Conservation (phyloP, 306 rosid species). For the Myrica gale region DNA sequence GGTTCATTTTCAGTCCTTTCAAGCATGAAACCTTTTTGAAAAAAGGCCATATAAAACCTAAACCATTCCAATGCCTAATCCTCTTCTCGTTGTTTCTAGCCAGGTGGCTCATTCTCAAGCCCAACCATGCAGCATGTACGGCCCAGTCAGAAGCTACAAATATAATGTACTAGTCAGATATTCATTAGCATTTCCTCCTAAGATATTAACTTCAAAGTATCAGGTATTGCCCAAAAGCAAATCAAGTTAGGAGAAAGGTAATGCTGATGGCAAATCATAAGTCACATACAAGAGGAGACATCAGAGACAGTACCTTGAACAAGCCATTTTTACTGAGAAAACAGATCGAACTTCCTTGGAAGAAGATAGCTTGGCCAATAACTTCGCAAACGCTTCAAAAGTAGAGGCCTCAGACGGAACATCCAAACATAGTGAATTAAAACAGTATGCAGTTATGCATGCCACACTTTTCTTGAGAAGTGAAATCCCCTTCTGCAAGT, state of each 20-base stretch:
- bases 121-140: not conserved
- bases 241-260: constrained; percentile 12
- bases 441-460: constrained; percentile 82
- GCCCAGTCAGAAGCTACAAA: not conserved
- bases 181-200: not conserved
- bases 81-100: not conserved
- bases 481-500: constrained; percentile 90
- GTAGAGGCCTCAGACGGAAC: constrained; percentile 88
- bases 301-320: constrained; percentile 64
- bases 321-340: constrained; percentile 66
- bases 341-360: constrained; percentile 90
- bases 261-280: not conserved
- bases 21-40: not conserved
- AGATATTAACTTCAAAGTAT: not conserved
- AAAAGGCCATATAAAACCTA: not conserved
- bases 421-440: constrained; percentile 75
- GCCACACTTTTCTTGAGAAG: constrained; percentile 94
- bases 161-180: not conserved
- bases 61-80: not conserved
- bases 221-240: constrained; percentile 3
- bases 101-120: not conserved
- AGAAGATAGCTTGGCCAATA: constrained; percentile 83
- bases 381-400: constrained; percentile 85
- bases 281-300: not conserved
- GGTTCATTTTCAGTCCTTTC: not conserved